Evolutionary conservation across 352 stramenopile species (phyloP).

Genomic region (Phytophthora citrophthora): DNA sequence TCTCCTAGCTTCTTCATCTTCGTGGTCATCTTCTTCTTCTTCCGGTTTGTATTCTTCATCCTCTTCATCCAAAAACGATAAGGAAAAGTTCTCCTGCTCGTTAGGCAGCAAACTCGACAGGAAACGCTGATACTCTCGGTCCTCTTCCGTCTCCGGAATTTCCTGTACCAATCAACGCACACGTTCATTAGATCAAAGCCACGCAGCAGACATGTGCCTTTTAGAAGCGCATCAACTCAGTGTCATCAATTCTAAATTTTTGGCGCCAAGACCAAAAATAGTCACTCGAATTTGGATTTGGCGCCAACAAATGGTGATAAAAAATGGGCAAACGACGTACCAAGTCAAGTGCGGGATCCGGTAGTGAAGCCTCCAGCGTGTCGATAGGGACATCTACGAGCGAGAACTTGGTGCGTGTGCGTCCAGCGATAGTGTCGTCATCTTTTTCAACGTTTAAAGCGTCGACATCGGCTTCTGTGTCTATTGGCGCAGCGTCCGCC

Average conservation of each 20-base stretch:
- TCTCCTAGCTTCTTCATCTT: constrained; percentile 54
- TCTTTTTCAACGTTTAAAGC: constrained; percentile 6
- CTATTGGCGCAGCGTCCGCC: constrained; percentile 3
- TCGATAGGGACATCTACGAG: constrained; percentile 80
- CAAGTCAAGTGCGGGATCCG: constrained; percentile 38
- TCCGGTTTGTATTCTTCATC: constrained; percentile 83
- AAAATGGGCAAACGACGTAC: constrained; percentile 11
- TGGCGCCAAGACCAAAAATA: constrained; percentile 32
- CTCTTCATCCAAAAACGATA: constrained; percentile 84
- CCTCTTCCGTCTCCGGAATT: constrained; percentile 44
- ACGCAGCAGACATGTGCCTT: background rate
- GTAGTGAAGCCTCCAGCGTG: constrained; percentile 67
- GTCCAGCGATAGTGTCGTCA: constrained; percentile 66
- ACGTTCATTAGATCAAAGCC: constrained; percentile 9
- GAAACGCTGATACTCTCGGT: constrained; percentile 85
- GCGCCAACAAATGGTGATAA: constrained; percentile 18
- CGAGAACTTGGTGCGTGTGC: constrained; percentile 80
- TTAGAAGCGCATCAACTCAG: constrained; percentile 2
- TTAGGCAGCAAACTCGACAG: constrained; percentile 76
- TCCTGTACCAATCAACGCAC: constrained; percentile 26
- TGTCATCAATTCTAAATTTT: constrained; percentile 23
- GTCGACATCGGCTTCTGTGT: background rate
- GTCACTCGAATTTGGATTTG: constrained; percentile 11
- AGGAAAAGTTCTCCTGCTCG: constrained; percentile 64
- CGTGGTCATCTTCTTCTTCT: constrained; percentile 76